These are phyloP conservation scores for Anthracocystis panici-leucophaei DNA, from an alignment of 1,284 basidiomycete genomes.

Conservation along the genomic window DNA sequence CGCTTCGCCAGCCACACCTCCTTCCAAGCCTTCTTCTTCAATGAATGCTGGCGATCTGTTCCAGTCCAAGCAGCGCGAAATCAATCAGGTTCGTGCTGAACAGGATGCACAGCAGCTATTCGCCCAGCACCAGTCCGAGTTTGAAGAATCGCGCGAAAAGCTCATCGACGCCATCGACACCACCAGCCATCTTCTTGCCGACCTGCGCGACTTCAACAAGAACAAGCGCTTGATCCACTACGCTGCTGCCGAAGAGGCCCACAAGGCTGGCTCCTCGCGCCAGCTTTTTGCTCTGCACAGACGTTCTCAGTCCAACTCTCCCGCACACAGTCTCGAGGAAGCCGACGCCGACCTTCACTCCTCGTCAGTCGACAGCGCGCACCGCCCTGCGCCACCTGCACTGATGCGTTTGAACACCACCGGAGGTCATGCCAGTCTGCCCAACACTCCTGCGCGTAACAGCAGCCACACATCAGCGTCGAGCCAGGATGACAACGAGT, in stretches of 20 bases:
- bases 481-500: slow-evolving; percentile 18
- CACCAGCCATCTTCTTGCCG: slow-evolving; percentile 78
- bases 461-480: slow-evolving; percentile 1
- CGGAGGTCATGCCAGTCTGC: slow-evolving; percentile 39
- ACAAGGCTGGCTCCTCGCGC: slow-evolving; percentile 21
- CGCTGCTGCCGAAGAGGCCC: slow-evolving; percentile 71
- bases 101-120: slow-evolving; percentile 41
- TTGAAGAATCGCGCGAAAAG: slow-evolving; percentile 46
- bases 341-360: slow-evolving; percentile 18
- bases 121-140: slow-evolving; percentile 46
- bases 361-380: slow-evolving; percentile 23
- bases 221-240: slow-evolving; percentile 88
- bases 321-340: slow-evolving; percentile 38
- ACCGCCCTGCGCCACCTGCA: slow-evolving; percentile 31
- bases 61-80: slow-evolving; percentile 31
- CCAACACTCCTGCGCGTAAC: slow-evolving; percentile 43
- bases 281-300: slow-evolving; percentile 19
- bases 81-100: slow-evolving; percentile 20
- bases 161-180: slow-evolving; percentile 76
- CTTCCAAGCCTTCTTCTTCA: slow-evolving; percentile 13
- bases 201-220: slow-evolving; percentile 84
- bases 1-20: slow-evolving; percentile 38
- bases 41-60: slow-evolving; percentile 33
- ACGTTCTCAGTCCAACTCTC: slow-evolving; percentile 32
- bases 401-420: slow-evolving; percentile 46